Base-by-base conservation (phyloP, 768 basidiomycete species). In the Phylloporus sp. region DNA sequence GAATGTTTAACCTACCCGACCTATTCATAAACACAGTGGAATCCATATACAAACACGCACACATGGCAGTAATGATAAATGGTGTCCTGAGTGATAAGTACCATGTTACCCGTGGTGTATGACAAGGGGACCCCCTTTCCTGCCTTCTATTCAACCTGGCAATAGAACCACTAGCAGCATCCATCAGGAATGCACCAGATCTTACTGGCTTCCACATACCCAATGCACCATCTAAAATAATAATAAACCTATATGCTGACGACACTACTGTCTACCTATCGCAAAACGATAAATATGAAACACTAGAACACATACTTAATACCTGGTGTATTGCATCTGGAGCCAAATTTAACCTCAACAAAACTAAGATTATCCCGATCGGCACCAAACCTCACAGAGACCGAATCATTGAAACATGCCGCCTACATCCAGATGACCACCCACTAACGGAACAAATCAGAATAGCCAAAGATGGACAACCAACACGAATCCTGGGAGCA, bases 261-360 rank as follows among this genome's bases (percentile, higher is more conserved):
- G 63, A 69, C 22, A 63, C 65, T 0, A 68, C 58, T 0, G 45
- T 62, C 0, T 72, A 57, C 43, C 50, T 67, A 0, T 47, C 53
- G 0, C 5, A 47, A 0, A 9, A 26, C 0, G 72, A 72, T 42
- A 29, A 54, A 6, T 67, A 67, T 11, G 39, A 45, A 0, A 52
- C 50, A 0, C 64, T 79, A 0, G 29, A 57, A 3, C 1, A 28
- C 0, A 62, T 77, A 2, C 72, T 78, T 0, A 24, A 64, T 0
- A 35, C 32, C 0, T 80, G 78, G 78, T 80, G 57, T 10, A 15
- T 0, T 0, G 53, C 51, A 0, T 59, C 63, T 0, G 52, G 57
- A 0, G 61, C 58, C 0, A 67, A 63, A 27, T 65, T 67, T 6
- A 67, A 67, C 32, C 5, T 60, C 0, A 35, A 23, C 7, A 67